phyloP scores from a whole-genome alignment of 169 alveolate genomes.

The Cryptosporidium ubiquitum region DNA sequence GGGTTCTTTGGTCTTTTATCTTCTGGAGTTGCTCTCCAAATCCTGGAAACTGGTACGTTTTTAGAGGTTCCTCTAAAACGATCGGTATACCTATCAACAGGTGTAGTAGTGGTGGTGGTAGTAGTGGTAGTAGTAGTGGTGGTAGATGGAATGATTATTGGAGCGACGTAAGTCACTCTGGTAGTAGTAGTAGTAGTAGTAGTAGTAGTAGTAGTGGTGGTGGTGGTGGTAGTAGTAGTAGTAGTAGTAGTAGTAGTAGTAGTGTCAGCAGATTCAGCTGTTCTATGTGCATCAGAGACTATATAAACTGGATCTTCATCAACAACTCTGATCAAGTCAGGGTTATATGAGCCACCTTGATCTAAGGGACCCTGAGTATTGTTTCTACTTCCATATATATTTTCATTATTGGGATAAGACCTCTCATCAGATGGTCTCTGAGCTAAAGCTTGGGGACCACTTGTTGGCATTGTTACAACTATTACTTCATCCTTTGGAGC shows the following conservation, averaged over 20 bases:
- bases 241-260: constrained; percentile 42
- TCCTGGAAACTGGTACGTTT: neutral
- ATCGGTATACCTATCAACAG: neutral
- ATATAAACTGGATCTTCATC: neutral
- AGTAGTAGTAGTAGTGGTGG: neutral
- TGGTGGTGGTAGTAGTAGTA: constrained; percentile 42
- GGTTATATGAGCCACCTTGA: neutral
- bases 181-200: neutral
- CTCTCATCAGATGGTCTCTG: neutral
- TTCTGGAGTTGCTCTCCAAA: constrained; percentile 1
- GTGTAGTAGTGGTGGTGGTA: neutral
- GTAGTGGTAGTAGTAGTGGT: neutral
- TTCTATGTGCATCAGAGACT: neutral
- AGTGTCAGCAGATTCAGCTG: neutral
- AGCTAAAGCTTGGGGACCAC: neutral
- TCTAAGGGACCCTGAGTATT: neutral
- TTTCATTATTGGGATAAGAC: neutral
- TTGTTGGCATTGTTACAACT: neutral
- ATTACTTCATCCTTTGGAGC: neutral
- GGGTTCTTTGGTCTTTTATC: neutral
- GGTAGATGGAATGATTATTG: neutral
- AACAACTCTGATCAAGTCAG: neutral
- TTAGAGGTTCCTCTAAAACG: neutral
- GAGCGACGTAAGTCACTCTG: neutral
- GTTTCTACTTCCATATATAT: neutral